These are phyloP conservation scores for Kazachstania bromeliacearum DNA, from an alignment of 805 yeast species.

Conservation along the genomic window DNA sequence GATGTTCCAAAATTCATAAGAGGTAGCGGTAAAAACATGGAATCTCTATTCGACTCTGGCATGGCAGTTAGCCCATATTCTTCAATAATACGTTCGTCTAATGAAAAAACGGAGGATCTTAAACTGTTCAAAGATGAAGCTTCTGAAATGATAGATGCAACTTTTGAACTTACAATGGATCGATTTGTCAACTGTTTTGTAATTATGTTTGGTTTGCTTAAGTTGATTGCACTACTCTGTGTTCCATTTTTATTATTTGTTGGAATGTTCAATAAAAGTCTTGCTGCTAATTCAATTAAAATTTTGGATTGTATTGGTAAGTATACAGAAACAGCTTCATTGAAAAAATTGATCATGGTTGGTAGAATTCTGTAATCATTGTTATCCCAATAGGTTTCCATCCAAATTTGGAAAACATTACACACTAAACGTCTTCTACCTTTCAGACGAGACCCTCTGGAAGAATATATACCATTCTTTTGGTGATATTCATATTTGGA, in stretches of 20 bases:
- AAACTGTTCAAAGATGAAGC: slow-evolving; percentile 20
- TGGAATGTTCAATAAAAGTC: slow-evolving; percentile 32
- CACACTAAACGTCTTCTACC: slow-evolving; percentile 60
- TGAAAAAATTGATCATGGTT: slow-evolving; percentile 66
- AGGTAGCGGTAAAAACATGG: slow-evolving; percentile 27
- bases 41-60: slow-evolving; percentile 35
- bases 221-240: slow-evolving; percentile 10
- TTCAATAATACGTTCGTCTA: slow-evolving; percentile 43
- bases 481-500: slow-evolving; percentile 27
- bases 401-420: slow-evolving; percentile 69
- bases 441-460: slow-evolving; percentile 38
- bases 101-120: slow-evolving; percentile 23
- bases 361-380: slow-evolving; percentile 56
- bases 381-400: slow-evolving; percentile 82
- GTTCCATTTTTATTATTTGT: no score
- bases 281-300: slow-evolving; percentile 54
- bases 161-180: slow-evolving; percentile 8
- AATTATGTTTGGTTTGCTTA: slow-evolving; percentile 39
- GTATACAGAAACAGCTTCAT: slow-evolving; percentile 55
- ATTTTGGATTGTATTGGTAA: slow-evolving; percentile 59
- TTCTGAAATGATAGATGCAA: slow-evolving; percentile 29
- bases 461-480: slow-evolving; percentile 32
- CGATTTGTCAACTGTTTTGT: slow-evolving; percentile 8
- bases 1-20: slow-evolving; percentile 28
- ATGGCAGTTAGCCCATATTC: slow-evolving; percentile 43